Evolutionary conservation across 768 basidiomycete genomes (phyloP), one percentile per base, ranked within the genome.

Genomic region (Leccinum pellstonianum): DNA sequence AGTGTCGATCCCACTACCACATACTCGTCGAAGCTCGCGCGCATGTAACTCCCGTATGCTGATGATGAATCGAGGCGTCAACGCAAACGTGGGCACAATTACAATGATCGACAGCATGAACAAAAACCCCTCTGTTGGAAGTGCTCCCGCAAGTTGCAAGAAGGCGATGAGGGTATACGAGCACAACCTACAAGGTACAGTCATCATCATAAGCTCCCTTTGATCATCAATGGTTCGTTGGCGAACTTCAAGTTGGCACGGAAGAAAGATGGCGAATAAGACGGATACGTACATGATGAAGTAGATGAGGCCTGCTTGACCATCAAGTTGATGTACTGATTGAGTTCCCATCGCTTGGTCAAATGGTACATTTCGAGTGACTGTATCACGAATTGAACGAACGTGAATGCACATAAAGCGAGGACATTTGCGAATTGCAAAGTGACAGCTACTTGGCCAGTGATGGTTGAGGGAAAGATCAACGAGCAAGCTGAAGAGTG

Each of bases 21-120:
- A 84, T 85, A 69, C 85, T 88, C 75, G 81, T 90, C 27, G 88
- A 91, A 41, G 78, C 3, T 48, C 21, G 21, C 3, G 0, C 3
- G 21, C 47, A 48, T 48, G 6, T 14, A 47, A 0, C 12, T 47
- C 21, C 46, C 46, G 19, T 23, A 47, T 21, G 21, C 80, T 2
- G 79, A 84, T 66, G 83, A 78, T 3, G 80, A 84, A 64, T 75
- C 79, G 60, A 84, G 83, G 7, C 86, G 3, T 14, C 12, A 47
- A 23, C 46, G 21, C 21, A 6, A 19, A 11, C 46, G 19, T 9
- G n/a, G n/a, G n/a, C n/a, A n/a, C n/a, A n/a, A 12, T 19, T 29
- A 4, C 43, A 23, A 47, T n/a, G 1, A 3, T 47, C 11, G 6
- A 47, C 3, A 12, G 5, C 21, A 14, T 19, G 2, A 21, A 11